Evolutionary conservation across 2,329 filamentous ascomycete species (phyloP).

Genomic region (Myriosclerotinia scirpicola): DNA sequence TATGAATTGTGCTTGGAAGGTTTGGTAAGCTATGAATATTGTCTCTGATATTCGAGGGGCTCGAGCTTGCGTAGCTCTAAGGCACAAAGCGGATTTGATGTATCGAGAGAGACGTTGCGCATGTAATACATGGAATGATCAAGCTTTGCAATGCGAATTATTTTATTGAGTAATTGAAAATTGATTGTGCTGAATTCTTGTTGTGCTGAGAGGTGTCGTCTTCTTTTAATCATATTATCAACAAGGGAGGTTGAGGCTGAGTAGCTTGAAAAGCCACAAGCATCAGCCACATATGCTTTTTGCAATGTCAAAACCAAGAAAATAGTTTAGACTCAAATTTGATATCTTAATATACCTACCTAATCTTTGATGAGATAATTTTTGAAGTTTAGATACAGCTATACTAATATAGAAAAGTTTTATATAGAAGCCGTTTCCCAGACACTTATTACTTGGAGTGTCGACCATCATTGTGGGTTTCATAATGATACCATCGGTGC

Average conservation of each 20-base stretch:
- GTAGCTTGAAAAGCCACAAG: neutral
- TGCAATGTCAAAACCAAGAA: no score
- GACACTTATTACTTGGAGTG: no score
- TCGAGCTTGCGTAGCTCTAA: constrained; percentile 14
- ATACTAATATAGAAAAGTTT: no score
- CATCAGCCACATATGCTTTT: neutral
- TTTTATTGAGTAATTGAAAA: neutral
- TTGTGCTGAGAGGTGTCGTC: constrained; percentile 13
- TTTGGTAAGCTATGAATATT: neutral
- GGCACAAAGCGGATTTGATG: constrained; percentile 1
- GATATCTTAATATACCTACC: no score
- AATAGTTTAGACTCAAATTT: no score
- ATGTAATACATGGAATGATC: neutral
- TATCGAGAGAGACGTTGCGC: neutral
- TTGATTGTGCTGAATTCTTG: neutral
- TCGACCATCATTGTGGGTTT: no score
- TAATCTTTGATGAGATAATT: no score
- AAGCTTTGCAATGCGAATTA: neutral
- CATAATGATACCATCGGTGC: no score
- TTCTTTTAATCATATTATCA: neutral
- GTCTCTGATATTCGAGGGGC: constrained; percentile 2
- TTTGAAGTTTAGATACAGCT: no score
- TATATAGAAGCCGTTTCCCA: no score
- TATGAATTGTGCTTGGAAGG: constrained; percentile 1
- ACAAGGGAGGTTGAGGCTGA: neutral